Evolutionary conservation across 2,329 filamentous ascomycete species (phyloP).

Genomic region (Beauveria varroae): DNA sequence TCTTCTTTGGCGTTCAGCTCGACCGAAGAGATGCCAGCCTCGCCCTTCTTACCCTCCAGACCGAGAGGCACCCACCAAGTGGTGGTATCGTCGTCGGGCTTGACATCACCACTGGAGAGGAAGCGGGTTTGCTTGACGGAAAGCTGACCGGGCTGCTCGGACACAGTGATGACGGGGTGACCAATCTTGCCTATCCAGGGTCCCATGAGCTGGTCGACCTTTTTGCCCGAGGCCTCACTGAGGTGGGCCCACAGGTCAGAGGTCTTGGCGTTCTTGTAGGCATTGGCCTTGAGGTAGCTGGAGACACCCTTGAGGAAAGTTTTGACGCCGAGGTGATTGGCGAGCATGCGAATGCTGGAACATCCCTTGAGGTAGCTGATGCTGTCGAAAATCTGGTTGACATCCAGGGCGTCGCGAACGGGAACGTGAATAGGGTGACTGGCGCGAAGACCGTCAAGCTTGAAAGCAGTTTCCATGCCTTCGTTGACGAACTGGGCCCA

Average conservation of each 20-base stretch:
- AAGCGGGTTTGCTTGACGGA: constrained; percentile 81
- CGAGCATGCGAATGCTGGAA: constrained; percentile 94
- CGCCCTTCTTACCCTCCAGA: constrained; percentile 65
- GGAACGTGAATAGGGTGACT: constrained; percentile 96
- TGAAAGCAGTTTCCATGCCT: constrained; percentile 84
- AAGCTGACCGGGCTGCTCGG: constrained; percentile 77
- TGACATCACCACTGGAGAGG: constrained; percentile 83
- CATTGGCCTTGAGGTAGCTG: constrained; percentile 79
- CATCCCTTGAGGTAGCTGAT: constrained; percentile 97
- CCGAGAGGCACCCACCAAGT: constrained; percentile 94
- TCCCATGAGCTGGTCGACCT: constrained; percentile 82
- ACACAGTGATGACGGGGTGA: constrained; percentile 81
- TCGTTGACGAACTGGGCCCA: constrained; percentile 98
- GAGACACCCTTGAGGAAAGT: constrained; percentile 87
- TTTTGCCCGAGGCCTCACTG: constrained; percentile 77
- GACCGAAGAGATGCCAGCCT: constrained; percentile 53
- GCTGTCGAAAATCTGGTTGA: constrained; percentile 95
- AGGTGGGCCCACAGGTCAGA: constrained; percentile 86
- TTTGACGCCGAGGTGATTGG: constrained; percentile 78
- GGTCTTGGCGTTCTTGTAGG: constrained; percentile 86
- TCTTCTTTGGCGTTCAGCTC: constrained; percentile 71
- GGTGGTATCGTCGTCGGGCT: constrained; percentile 83
- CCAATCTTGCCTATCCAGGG: constrained; percentile 95
- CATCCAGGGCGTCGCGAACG: constrained; percentile 85
- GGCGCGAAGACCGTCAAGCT: constrained; percentile 79